These are phyloP conservation scores for Piromyces sp. DNA, from an alignment of 192 early-diverging fungal species.

Conservation along the genomic window DNA sequence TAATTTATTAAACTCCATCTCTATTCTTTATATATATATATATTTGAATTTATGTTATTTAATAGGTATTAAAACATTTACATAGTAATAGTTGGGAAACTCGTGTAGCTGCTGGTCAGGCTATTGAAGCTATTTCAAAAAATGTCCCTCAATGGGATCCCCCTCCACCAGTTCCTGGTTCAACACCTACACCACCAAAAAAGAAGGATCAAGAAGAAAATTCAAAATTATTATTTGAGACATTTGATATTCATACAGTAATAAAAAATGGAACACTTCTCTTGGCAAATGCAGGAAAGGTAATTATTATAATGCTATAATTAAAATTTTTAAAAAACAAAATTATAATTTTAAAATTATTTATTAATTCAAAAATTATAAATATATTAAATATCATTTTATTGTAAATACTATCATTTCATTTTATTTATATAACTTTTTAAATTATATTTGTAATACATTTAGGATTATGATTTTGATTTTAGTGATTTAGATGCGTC, in stretches of 20 bases:
- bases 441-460: too few relatives aligned
- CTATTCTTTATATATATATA: too few relatives aligned
- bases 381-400: too few relatives aligned
- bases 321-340: neutral
- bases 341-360: too few relatives aligned
- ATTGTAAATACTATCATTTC: too few relatives aligned
- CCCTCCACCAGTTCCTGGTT: slow-evolving; percentile 1
- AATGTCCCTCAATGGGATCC: slow-evolving; percentile 81
- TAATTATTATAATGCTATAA: too few relatives aligned
- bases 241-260: slow-evolving; percentile 69
- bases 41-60: neutral
- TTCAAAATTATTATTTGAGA: slow-evolving; percentile 51
- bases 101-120: slow-evolving; percentile 78
- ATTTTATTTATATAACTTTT: too few relatives aligned
- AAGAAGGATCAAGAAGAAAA: slow-evolving; percentile 9
- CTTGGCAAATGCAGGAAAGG: slow-evolving; percentile 64
- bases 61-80: slow-evolving; percentile 63
- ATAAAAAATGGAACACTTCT: slow-evolving; percentile 58
- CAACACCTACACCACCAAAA: slow-evolving; percentile 3
- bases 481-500: slow-evolving; percentile 55
- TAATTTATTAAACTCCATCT: too few relatives aligned
- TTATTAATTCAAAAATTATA: too few relatives aligned
- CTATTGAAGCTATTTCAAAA: slow-evolving; percentile 75
- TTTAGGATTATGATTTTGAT: slow-evolving; percentile 70
- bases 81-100: slow-evolving; percentile 87